Percentiles rank a stretch among this genome's conserved stretches.
Evolutionary conservation across 2,329 filamentous ascomycete species (phyloP).

Genomic region (Cordyceps javanica): DNA sequence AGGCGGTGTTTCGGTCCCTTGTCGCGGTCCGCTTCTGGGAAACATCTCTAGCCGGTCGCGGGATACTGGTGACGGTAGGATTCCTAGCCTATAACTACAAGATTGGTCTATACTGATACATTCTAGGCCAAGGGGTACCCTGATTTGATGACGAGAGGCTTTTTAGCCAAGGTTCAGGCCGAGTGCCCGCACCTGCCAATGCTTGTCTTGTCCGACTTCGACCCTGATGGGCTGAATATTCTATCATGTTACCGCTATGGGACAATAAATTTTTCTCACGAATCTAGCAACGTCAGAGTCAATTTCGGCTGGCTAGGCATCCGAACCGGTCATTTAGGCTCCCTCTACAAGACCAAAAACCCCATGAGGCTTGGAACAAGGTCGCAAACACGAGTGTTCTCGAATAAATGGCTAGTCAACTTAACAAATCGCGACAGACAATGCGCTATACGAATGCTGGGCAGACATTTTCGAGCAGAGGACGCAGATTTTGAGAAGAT

Average conservation of each 20-base stretch:
- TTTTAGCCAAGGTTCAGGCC: slow-evolving; percentile 50
- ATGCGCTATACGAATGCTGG: slow-evolving; percentile 49
- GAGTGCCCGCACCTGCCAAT: slow-evolving; percentile 48
- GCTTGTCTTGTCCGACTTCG: slow-evolving; percentile 63
- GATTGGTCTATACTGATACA: not conserved
- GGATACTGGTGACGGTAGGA: slow-evolving; percentile 62
- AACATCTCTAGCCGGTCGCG: slow-evolving; percentile 41
- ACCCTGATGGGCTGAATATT: slow-evolving; percentile 71
- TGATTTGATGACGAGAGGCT: slow-evolving; percentile 62
- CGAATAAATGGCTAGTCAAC: slow-evolving; percentile 8
- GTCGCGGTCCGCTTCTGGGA: slow-evolving; percentile 51
- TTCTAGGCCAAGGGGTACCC: slow-evolving; percentile 74
- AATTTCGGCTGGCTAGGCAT: slow-evolving; percentile 61
- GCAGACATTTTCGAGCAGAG: slow-evolving; percentile 28
- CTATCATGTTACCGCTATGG: slow-evolving; percentile 67
- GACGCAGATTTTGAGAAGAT: slow-evolving; percentile 25
- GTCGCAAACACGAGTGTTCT: not conserved
- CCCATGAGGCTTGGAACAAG: not conserved
- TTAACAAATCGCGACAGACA: slow-evolving; percentile 53
- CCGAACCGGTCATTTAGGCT: slow-evolving; percentile 35
- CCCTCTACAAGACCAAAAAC: not conserved
- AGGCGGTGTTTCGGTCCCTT: slow-evolving; percentile 72
- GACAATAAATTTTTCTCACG: slow-evolving; percentile 56
- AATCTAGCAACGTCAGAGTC: slow-evolving; percentile 44
- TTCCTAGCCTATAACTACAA: not conserved